These are phyloP conservation scores for Nitzschia palea DNA, from an alignment of 108 stramenopile species.

Conservation along the genomic window DNA sequence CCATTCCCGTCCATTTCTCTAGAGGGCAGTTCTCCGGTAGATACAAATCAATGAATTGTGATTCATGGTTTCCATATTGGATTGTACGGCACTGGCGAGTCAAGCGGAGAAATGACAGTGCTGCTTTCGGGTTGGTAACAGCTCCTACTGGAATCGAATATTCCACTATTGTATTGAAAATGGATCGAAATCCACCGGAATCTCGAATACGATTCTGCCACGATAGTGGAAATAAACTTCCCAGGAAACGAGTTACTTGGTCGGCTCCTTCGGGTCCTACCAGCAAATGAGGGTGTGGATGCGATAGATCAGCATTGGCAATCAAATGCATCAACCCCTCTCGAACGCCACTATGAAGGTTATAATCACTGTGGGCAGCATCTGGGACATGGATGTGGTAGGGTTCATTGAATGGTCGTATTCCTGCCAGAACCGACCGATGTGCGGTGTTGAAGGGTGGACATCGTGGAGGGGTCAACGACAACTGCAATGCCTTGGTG, in stretches of 20 bases:
- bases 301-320: slow-evolving; percentile 1
- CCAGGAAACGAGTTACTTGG: slow-evolving; percentile 49
- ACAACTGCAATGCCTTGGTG: slow-evolving; percentile 47
- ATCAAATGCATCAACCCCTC: slow-evolving; percentile 11
- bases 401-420: neutral
- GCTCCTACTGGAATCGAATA: slow-evolving; percentile 40
- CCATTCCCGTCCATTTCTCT: slow-evolving; percentile 16
- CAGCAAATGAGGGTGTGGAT: slow-evolving; percentile 61
- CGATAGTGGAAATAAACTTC: slow-evolving; percentile 45
- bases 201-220: slow-evolving; percentile 66
- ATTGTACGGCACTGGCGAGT: slow-evolving; percentile 21
- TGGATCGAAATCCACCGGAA: slow-evolving; percentile 53
- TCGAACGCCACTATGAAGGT: slow-evolving; percentile 17
- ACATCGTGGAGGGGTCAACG: slow-evolving; percentile 58
- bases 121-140: slow-evolving; percentile 36
- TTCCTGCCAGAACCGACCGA: neutral
- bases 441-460: slow-evolving; percentile 48
- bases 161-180: slow-evolving; percentile 50
- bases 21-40: slow-evolving; percentile 24
- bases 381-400: slow-evolving; percentile 9
- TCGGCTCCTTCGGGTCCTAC: slow-evolving; percentile 40
- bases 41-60: slow-evolving; percentile 70
- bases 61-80: slow-evolving; percentile 51
- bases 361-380: slow-evolving; percentile 8
- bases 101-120: slow-evolving; percentile 35